phyloP scores from a whole-genome alignment of 768 basidiomycete genomes.

The Serpula lacrymans region DNA sequence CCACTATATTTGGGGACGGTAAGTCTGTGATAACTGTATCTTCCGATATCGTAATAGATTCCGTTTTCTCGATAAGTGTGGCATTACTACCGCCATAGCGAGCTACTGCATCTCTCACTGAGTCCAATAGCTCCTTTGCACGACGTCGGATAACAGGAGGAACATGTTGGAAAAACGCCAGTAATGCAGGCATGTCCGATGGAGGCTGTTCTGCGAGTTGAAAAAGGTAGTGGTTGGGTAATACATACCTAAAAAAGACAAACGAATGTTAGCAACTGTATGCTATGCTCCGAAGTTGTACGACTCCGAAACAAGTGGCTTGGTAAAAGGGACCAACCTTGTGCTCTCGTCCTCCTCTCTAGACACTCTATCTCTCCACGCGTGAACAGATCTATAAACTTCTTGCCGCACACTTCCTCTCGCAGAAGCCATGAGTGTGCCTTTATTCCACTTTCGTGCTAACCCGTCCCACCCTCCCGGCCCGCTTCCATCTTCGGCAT shows the following conservation, averaged over 20 bases:
- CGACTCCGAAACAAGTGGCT: not conserved
- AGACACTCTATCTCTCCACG: conserved; percentile 79
- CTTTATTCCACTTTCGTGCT: conserved; percentile 82
- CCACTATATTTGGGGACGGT: too few species aligned
- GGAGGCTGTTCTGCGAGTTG: conserved; percentile 70
- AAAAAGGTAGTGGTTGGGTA: conserved; percentile 74
- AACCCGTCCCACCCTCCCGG: conserved; percentile 74
- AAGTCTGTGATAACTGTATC: not conserved
- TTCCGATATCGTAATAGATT: not conserved
- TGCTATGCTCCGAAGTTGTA: too few species aligned
- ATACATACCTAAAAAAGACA: conserved; percentile 53
- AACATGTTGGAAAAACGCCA: conserved; percentile 55
- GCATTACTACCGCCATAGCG: conserved; percentile 18
- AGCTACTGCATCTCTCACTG: conserved; percentile 51
- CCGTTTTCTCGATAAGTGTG: not conserved
- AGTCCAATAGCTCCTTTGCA: conserved; percentile 60
- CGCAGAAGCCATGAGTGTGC: conserved; percentile 29
- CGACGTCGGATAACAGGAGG: conserved; percentile 63
- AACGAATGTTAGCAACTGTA: not conserved
- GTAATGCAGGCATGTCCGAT: conserved; percentile 56
- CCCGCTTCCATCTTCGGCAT: conserved; percentile 60
- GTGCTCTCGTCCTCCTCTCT: conserved; percentile 86
- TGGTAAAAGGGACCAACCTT: conserved; percentile 44
- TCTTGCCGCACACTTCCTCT: conserved; percentile 44
- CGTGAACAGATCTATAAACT: conserved; percentile 71